These are phyloP conservation scores for Escovopsis sp. DNA, from an alignment of 2,329 filamentous ascomycete species.

Conservation along the genomic window DNA sequence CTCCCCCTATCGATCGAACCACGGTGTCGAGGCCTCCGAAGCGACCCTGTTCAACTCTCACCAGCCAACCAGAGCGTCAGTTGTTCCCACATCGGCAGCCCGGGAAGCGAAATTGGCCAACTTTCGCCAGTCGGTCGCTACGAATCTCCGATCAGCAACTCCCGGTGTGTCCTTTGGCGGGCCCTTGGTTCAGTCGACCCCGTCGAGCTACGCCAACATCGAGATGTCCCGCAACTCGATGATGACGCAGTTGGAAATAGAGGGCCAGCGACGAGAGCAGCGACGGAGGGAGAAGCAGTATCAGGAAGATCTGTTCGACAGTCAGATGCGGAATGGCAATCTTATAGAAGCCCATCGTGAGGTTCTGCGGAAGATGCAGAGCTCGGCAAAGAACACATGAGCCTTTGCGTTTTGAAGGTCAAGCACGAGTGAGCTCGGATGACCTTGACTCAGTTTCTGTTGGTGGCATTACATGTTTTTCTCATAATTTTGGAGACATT, in stretches of 20 bases:
- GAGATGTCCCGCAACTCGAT: slow-evolving; percentile 40
- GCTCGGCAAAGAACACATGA: slow-evolving; percentile 20
- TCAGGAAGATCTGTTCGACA: slow-evolving; percentile 50
- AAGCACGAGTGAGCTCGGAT: too few relatives aligned
- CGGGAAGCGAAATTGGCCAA: slow-evolving; percentile 46
- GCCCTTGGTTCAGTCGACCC: slow-evolving; percentile 23
- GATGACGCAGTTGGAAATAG: slow-evolving; percentile 47
- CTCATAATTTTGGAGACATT: neutral
- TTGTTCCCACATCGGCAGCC: slow-evolving; percentile 24
- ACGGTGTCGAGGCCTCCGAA: slow-evolving; percentile 16
- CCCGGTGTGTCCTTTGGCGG: slow-evolving; percentile 20
- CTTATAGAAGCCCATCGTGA: slow-evolving; percentile 65
- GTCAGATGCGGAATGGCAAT: slow-evolving; percentile 60
- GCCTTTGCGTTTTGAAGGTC: too few relatives aligned
- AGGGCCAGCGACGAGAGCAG: slow-evolving; percentile 42
- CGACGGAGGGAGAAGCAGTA: slow-evolving; percentile 41
- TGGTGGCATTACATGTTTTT: neutral
- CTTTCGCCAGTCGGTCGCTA: slow-evolving; percentile 51
- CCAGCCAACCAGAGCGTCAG: slow-evolving; percentile 34
- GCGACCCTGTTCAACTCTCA: slow-evolving; percentile 34
- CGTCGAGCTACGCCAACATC: slow-evolving; percentile 22
- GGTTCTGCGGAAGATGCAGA: slow-evolving; percentile 67
- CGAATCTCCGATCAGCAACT: slow-evolving; percentile 37
- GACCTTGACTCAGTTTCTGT: neutral
- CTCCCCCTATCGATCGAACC: slow-evolving; percentile 10